These are phyloP conservation scores for Lachnellula subtilissima DNA, from an alignment of 2,329 filamentous ascomycete genomes.

Conservation along the genomic window DNA sequence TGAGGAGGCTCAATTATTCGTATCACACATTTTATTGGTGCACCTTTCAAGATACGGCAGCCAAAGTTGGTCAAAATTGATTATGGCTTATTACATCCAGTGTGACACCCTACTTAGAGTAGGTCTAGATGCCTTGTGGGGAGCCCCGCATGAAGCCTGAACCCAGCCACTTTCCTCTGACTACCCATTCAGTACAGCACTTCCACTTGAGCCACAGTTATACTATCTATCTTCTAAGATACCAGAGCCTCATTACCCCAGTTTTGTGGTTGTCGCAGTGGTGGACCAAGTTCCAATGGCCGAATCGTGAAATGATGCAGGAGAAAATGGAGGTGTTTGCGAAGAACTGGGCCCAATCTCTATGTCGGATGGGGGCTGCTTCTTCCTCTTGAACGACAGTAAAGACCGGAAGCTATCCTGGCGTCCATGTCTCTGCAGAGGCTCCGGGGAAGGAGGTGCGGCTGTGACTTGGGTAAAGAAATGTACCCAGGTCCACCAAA, in stretches of 20 bases:
- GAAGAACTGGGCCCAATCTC: not conserved
- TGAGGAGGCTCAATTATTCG: not conserved
- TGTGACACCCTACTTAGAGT: not conserved
- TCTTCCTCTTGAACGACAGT: conserved; percentile 1
- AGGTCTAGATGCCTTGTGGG: not conserved
- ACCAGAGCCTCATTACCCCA: not conserved
- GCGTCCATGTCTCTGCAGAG: not conserved
- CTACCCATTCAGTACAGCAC: not conserved
- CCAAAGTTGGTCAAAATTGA: not conserved
- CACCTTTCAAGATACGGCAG: not conserved
- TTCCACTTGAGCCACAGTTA: too few relatives aligned
- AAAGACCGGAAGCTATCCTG: conserved; percentile 3
- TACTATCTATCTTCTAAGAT: not conserved
- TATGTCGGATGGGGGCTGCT: not conserved
- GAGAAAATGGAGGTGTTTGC: not conserved
- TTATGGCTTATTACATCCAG: not conserved
- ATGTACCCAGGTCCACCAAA: conserved; percentile 21
- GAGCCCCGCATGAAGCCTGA: not conserved
- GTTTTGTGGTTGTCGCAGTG: conserved; percentile 6
- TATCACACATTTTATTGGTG: not conserved
- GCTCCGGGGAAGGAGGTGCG: not conserved
- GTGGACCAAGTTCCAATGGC: conserved; percentile 6
- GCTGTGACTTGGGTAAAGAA: conserved; percentile 5
- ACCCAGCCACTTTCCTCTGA: not conserved
- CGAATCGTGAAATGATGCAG: not conserved